A percentile compares a stretch with the other conserved stretches of the same genome.
Conservation (phyloP, 2,329 filamentous ascomycete species). For the Claviceps sp. region DNA sequence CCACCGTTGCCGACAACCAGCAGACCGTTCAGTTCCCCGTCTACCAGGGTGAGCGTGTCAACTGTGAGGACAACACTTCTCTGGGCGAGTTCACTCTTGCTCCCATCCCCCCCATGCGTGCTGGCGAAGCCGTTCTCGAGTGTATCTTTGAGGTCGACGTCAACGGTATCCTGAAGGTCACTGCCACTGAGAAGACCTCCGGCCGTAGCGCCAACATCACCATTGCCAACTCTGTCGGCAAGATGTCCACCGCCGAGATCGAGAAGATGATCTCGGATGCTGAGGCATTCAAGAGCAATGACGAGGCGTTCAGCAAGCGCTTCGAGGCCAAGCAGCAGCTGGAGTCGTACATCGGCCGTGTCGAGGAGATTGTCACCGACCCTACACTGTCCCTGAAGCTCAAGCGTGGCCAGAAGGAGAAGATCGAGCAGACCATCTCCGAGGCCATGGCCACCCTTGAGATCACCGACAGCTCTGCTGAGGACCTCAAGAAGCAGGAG, state of each 20-base stretch:
- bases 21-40: constrained; percentile 67
- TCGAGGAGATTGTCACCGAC: constrained; percentile 98
- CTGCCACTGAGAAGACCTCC: constrained; percentile 96
- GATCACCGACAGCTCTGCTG: constrained; percentile 78
- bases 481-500: constrained; percentile 99
- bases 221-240: constrained; percentile 98
- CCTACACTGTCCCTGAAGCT: constrained; percentile 91
- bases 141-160: constrained; percentile 99
- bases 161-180: constrained; percentile 99
- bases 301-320: constrained; percentile 98
- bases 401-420: constrained; percentile 98
- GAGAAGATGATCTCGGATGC: constrained; percentile 97
- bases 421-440: constrained; percentile 93
- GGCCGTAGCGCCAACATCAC: constrained; percentile 98
- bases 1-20: constrained; percentile 67
- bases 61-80: constrained; percentile 97
- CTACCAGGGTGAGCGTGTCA: constrained; percentile 91
- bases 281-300: constrained; percentile 96
- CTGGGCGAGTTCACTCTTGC: constrained; percentile 94
- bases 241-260: constrained; percentile 87
- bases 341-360: constrained; percentile 95
- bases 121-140: constrained; percentile 92
- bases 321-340: constrained; percentile 99
- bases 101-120: constrained; percentile 76
- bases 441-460: constrained; percentile 97